Base-by-base conservation (phyloP, 176 grass and related monocot genomes). In the Bonia amplexicaulis region DNA sequence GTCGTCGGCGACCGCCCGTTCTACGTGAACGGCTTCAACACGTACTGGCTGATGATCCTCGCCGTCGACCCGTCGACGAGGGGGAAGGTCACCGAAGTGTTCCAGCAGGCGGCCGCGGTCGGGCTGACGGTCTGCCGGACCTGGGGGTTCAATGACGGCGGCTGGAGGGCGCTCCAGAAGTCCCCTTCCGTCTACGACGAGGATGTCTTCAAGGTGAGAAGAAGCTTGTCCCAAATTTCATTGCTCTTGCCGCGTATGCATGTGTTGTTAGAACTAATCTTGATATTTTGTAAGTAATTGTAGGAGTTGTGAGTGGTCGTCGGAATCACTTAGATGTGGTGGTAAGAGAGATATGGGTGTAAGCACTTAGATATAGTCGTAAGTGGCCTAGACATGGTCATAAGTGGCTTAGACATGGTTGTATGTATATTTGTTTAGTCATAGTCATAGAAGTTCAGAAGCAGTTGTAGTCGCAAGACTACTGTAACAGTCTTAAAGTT, bases 11-110 rank as follows among this genome's bases (percentile, higher is more conserved):
- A 62, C 16, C 54, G 44, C 37, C 90, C 93, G 2, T 95, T 95
- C 75, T 95, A 95, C 74, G 71, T 95, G 6, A 95, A 92, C 19
- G 93, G 93, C 12, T 95, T 95, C 88, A 95, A 95, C 67, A 67
- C 90, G 1, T 95, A 95, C 55, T 95, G 93, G 93, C 49, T 95
- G 74, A 92, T 95, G 93, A 68, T 87, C 44, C 86, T 95, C 14
- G 90, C 90, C 59, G 93, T 80, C 33, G 93, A 92, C 49, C 12
- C 62, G 65, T 92, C 90, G n/a, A 92, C 93, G 6, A 86, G 88
- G 69, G 78, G 60, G 4, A 92, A 90, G 82, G 88, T 92, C n/a
- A 89, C 63, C 17, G 93, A 95, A 45, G 90, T 90, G 70, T 86
- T 95, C 79, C 73, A 48, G 81, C 82, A 95, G 65, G 93, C 93